These are phyloP conservation scores for Chlorella sp. DNA, from an alignment of 139 green algal genomes.

Conservation along the genomic window DNA sequence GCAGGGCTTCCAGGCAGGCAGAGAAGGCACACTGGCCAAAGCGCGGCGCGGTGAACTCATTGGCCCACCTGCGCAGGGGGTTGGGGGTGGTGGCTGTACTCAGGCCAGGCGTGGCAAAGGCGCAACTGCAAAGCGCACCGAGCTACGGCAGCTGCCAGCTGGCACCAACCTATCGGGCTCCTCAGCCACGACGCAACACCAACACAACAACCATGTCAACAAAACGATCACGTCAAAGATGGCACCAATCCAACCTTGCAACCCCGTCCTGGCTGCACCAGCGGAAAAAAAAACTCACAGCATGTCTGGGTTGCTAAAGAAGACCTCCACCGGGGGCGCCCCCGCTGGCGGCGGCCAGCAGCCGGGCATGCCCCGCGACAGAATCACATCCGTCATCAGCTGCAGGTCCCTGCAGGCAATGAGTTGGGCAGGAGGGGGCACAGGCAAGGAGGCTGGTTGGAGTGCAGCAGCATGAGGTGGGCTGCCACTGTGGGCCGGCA, in stretches of 20 bases:
- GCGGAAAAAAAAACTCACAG: conserved; percentile 53
- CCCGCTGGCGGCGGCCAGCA: not conserved
- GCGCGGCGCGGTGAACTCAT: conserved; percentile 65
- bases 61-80: conserved; percentile 35
- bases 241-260: too few species aligned
- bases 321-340: conserved; percentile 27
- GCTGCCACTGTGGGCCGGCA: not conserved
- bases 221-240: too few species aligned
- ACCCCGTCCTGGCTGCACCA: too few species aligned
- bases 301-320: conserved; percentile 74
- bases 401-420: conserved; percentile 45
- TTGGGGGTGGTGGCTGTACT: too few species aligned
- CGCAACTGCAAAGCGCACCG: too few species aligned
- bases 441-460: not conserved
- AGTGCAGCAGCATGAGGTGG: not conserved
- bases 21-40: conserved; percentile 81
- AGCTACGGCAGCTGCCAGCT: too few species aligned
- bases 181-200: too few species aligned
- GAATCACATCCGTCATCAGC: conserved; percentile 48
- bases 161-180: too few species aligned
- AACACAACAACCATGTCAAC: too few species aligned
- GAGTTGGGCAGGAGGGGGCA: not conserved
- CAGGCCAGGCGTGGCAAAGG: too few species aligned
- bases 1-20: conserved; percentile 61
- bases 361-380: conserved; percentile 34